Conservation (phyloP, 495 filamentous ascomycete species). For the Penicillium nucicola region DNA sequence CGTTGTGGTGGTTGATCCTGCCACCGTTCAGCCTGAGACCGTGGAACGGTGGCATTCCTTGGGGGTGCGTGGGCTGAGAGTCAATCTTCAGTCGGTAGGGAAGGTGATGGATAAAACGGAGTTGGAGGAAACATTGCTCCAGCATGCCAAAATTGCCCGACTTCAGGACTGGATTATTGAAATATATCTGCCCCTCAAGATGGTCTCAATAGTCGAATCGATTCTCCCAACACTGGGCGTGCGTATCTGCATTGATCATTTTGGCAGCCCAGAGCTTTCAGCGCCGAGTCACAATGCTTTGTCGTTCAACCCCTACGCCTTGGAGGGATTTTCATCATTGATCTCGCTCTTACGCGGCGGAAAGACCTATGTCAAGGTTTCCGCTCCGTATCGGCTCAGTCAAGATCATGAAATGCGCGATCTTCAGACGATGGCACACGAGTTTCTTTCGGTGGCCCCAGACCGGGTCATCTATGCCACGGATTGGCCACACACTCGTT, state of each 20-base stretch:
- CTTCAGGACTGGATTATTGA: slow-evolving; percentile 47
- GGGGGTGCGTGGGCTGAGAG: slow-evolving; percentile 49
- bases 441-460: slow-evolving; percentile 36
- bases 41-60: slow-evolving; percentile 44
- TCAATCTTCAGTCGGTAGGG: slow-evolving; percentile 48
- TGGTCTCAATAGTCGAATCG: slow-evolving; percentile 37
- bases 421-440: slow-evolving; percentile 35
- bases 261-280: slow-evolving; percentile 39
- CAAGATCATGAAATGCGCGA: slow-evolving; percentile 34
- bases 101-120: slow-evolving; percentile 31
- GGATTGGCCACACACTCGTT: slow-evolving; percentile 54
- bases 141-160: slow-evolving; percentile 43
- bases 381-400: slow-evolving; percentile 46
- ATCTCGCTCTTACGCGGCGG: slow-evolving; percentile 36
- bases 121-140: slow-evolving; percentile 31
- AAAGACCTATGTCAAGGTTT: slow-evolving; percentile 47
- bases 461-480: slow-evolving; percentile 46
- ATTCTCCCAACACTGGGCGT: slow-evolving; percentile 42
- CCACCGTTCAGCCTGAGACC: slow-evolving; percentile 25
- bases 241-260: slow-evolving; percentile 50
- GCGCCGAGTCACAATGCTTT: slow-evolving; percentile 1
- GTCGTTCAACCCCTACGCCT: slow-evolving; percentile 33
- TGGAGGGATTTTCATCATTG: slow-evolving; percentile 43
- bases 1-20: slow-evolving; percentile 49
- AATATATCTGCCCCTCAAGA: slow-evolving; percentile 43